Base-by-base conservation (phyloP, 2,329 filamentous ascomycete species). In the Achaetomium macrosporum region DNA sequence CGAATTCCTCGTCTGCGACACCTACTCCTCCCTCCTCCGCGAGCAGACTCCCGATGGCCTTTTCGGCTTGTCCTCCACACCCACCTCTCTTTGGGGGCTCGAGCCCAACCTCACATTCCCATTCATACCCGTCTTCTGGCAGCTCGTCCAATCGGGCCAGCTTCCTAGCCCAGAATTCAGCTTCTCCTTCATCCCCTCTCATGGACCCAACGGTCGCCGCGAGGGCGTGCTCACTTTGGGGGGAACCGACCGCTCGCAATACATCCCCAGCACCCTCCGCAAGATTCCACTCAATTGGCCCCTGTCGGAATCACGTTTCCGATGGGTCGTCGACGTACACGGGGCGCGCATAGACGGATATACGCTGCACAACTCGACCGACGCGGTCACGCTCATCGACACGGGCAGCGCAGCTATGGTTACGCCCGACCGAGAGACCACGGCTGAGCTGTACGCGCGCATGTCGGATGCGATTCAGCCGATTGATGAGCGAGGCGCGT, bases 161-260 rank as follows among this genome's bases (percentile, higher is more conserved):
- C 54, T 68, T 8, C 59, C 60, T 1, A 56, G 57, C 2, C 57
- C 64, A 0, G 55, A 65, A 4, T 68, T 68, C 51, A 62, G 64
- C 33, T 57, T 69, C 37, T 66, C 64, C 42, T 59, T 63, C 17
- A 56, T 63, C 15, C 56, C 35, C 4, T 25, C 25, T 25, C 25
- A 25, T 7, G 25, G 25, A 25, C 25, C 25, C 16, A 60, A 35
- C 55, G 54, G 16, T 29, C 49, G 7, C n/a, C 47, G 42, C 7
- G 63, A 57, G 1, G 64, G 62, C 0, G 58, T 68, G 56, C 53
- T 69, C 43, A 69, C 67, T 0, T 60, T 71, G 1, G 68, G 68
- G 29, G 68, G 67, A 30, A 54, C 62, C 25, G 68, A 70, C 56
- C 33, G 49, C 2, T 55, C 55, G 19, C 66, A 62, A 44, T 68